Conservation (phyloP, 2,329 filamentous ascomycete species). For the Tolypocladium endophyticum region DNA sequence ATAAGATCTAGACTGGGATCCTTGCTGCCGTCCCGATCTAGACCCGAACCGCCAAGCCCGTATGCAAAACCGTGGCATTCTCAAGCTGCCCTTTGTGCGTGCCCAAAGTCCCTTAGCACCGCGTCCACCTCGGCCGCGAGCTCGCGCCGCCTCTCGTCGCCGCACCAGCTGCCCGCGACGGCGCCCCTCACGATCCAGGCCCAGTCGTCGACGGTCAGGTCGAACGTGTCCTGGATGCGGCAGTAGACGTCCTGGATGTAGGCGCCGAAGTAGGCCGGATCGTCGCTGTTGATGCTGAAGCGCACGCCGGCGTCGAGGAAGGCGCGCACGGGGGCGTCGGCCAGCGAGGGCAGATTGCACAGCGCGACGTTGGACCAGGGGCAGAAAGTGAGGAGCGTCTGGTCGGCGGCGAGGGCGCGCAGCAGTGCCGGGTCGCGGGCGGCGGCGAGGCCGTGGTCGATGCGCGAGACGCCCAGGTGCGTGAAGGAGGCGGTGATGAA, state of each 20-base stretch:
- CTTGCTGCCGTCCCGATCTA: background rate
- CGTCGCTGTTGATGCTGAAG: background rate
- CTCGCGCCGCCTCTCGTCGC: slow-evolving; percentile 43
- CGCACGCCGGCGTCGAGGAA: background rate
- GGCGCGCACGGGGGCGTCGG: background rate
- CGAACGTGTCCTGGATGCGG: slow-evolving; percentile 63
- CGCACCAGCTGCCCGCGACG: slow-evolving; percentile 62
- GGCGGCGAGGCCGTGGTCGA: slow-evolving; percentile 52
- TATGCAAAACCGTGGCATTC: background rate
- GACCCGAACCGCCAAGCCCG: background rate
- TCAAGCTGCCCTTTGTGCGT: background rate
- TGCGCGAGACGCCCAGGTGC: slow-evolving; percentile 49
- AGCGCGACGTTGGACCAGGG: slow-evolving; percentile 58
- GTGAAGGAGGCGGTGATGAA: slow-evolving; percentile 58
- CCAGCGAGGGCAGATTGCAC: slow-evolving; percentile 11
- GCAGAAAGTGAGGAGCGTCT: slow-evolving; percentile 58
- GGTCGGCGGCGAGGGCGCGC: slow-evolving; percentile 41
- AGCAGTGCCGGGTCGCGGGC: slow-evolving; percentile 29
- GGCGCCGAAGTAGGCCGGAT: background rate
- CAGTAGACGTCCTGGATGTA: slow-evolving; percentile 20
- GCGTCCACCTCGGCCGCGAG: background rate
- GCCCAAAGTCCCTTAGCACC: background rate
- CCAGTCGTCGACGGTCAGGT: slow-evolving; percentile 56
- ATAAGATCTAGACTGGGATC: no score
- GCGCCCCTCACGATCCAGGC: slow-evolving; percentile 47